Conservation (phyloP, 1,284 basidiomycete genomes). For the Naganishia albida region DNA sequence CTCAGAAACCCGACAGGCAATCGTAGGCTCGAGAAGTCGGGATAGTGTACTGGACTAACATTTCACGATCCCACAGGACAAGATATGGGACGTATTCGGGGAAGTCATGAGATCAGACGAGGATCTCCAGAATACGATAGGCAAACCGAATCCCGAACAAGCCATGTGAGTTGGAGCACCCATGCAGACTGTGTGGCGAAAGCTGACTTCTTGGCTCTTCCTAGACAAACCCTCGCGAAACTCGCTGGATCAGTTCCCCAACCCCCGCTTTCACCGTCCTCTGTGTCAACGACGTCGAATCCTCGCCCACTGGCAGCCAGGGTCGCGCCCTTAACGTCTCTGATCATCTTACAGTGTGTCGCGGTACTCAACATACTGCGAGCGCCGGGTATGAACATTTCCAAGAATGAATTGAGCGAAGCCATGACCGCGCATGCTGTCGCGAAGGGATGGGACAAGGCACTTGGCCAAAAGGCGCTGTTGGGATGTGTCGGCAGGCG, state of each 20-base stretch:
- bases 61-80: constrained; percentile 37
- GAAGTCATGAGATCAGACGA: constrained; percentile 45
- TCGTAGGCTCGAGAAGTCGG: constrained; percentile 39
- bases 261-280: constrained; percentile 42
- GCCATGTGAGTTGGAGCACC: constrained; percentile 41
- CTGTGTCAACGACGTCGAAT: constrained; percentile 35
- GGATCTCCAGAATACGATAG: constrained; percentile 30
- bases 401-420: constrained; percentile 43
- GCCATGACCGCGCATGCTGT: constrained; percentile 38
- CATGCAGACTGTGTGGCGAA: background rate
- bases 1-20: constrained; percentile 30
- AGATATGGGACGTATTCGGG: constrained; percentile 41
- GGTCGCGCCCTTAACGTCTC: constrained; percentile 37
- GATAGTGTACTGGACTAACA: background rate
- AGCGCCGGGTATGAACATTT: constrained; percentile 29
- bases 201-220: background rate
- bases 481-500: constrained; percentile 46
- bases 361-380: constrained; percentile 44
- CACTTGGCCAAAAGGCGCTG: constrained; percentile 41
- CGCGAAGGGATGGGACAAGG: constrained; percentile 43
- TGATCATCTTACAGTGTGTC: constrained; percentile 45
- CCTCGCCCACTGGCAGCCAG: constrained; percentile 20
- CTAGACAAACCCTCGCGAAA: constrained; percentile 42
- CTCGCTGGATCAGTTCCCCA: constrained; percentile 42
- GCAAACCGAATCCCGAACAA: constrained; percentile 33